Evolutionary conservation across 352 stramenopile genomes (phyloP).

Genomic region (Phytophthora tentaculata): DNA sequence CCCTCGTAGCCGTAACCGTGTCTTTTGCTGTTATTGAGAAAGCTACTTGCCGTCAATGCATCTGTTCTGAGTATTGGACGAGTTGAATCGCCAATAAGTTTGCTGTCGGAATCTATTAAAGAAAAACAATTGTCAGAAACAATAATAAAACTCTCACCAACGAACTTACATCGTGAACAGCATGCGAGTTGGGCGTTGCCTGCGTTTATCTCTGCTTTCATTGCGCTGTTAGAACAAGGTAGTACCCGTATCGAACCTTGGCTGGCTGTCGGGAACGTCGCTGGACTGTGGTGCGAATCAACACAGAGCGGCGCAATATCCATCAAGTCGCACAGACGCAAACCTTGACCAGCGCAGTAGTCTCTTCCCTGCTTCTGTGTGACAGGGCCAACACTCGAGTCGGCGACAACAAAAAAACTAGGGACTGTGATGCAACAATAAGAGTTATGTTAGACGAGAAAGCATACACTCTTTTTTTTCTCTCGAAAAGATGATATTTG

Average conservation of each 20-base stretch:
- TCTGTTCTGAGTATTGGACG: slow-evolving; percentile 12
- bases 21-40: slow-evolving; percentile 36
- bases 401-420: slow-evolving; percentile 19
- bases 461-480: too few relatives aligned
- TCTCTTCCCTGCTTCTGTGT: slow-evolving; percentile 9
- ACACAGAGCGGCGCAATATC: slow-evolving; percentile 52
- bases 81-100: slow-evolving; percentile 26
- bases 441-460: neutral
- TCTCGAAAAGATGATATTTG: neutral
- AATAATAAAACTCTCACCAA: neutral
- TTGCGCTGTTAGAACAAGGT: slow-evolving; percentile 15
- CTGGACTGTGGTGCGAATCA: slow-evolving; percentile 8
- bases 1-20: slow-evolving; percentile 57
- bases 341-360: slow-evolving; percentile 32
- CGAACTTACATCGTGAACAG: slow-evolving; percentile 47
- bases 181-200: slow-evolving; percentile 41
- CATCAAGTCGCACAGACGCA: slow-evolving; percentile 48
- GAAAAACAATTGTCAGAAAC: neutral
- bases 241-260: slow-evolving; percentile 13
- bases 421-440: slow-evolving; percentile 15
- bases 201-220: slow-evolving; percentile 32
- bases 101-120: slow-evolving; percentile 15
- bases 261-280: slow-evolving; percentile 25
- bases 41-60: slow-evolving; percentile 32
- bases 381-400: neutral